Conservation (phyloP, 805 yeast species). For the Yarrowia divulgata region DNA sequence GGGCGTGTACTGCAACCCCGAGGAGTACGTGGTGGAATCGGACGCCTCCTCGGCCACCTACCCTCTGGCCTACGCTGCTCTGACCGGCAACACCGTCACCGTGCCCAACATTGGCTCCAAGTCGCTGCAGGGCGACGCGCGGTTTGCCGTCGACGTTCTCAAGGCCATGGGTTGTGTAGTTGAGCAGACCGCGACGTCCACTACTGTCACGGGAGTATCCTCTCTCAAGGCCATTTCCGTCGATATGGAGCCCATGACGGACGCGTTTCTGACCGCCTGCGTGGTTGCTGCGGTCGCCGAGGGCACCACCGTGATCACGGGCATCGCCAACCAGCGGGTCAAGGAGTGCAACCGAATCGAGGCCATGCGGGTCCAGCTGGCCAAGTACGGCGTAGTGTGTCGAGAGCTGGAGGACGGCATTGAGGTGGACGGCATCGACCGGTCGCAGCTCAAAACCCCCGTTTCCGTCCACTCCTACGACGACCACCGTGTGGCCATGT, state of each 20-base stretch:
- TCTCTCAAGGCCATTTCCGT: conserved; percentile 72
- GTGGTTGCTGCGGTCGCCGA: conserved; percentile 95
- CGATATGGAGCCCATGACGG: conserved; percentile 99
- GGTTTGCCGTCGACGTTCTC: conserved; percentile 92
- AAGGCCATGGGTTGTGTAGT: conserved; percentile 95
- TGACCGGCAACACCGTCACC: conserved; percentile 91
- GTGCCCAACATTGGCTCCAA: conserved; percentile 92
- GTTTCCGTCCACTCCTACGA: conserved; percentile 82
- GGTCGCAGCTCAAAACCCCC: conserved; percentile 60
- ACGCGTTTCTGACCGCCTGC: conserved; percentile 95
- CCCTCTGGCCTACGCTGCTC: conserved; percentile 96
- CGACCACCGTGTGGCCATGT: conserved; percentile 98
- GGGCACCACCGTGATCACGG: conserved; percentile 77
- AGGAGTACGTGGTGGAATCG: conserved; percentile 87
- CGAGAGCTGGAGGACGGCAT: conserved; percentile 92
- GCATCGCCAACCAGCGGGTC: conserved; percentile 97
- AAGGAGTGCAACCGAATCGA: conserved; percentile 96
- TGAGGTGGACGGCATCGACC: conserved; percentile 73
- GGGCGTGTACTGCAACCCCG: conserved; percentile 80
- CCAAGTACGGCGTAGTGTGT: conserved; percentile 88
- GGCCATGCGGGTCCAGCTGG: conserved; percentile 90
- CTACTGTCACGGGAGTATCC: conserved; percentile 82
- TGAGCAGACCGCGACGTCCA: conserved; percentile 78
- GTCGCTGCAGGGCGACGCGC: conserved; percentile 96
- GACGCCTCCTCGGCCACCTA: conserved; percentile 98